Evolutionary conservation across 306 rosid species (phyloP).

Genomic region (Medicago ruthenica): DNA sequence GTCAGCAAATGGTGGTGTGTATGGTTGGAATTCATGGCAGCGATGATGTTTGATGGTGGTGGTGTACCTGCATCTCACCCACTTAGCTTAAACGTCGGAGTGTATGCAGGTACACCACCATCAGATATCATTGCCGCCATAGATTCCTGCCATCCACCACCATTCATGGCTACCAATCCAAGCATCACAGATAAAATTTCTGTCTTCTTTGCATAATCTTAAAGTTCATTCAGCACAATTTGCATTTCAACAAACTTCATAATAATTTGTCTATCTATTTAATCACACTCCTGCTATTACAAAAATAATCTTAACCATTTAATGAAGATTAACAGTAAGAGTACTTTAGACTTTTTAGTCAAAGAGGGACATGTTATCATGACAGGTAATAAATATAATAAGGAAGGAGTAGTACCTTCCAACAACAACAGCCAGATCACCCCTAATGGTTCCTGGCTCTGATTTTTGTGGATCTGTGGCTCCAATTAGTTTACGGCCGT

Average conservation of each 20-base stretch:
- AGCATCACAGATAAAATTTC: too few relatives aligned
- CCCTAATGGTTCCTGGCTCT: slow-evolving; percentile 96
- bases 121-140: too few relatives aligned
- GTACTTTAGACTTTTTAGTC: background rate
- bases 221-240: too few relatives aligned
- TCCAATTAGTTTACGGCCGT: slow-evolving; percentile 90
- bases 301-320: background rate
- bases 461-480: slow-evolving; percentile 99
- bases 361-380: background rate
- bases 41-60: too few relatives aligned
- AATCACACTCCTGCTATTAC: background rate
- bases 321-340: background rate
- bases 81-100: too few relatives aligned
- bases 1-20: too few relatives aligned
- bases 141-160: too few relatives aligned
- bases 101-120: too few relatives aligned
- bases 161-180: too few relatives aligned
- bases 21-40: too few relatives aligned
- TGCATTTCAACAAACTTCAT: background rate
- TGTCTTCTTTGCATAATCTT: too few relatives aligned
- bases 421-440: slow-evolving; percentile 92
- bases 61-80: too few relatives aligned
- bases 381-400: background rate
- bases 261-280: background rate
- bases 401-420: slow-evolving; percentile 68